Evolutionary conservation across 1,284 basidiomycete species (phyloP), one percentile per base, ranked within the genome.

Genomic region (Microbotryum violaceum): DNA sequence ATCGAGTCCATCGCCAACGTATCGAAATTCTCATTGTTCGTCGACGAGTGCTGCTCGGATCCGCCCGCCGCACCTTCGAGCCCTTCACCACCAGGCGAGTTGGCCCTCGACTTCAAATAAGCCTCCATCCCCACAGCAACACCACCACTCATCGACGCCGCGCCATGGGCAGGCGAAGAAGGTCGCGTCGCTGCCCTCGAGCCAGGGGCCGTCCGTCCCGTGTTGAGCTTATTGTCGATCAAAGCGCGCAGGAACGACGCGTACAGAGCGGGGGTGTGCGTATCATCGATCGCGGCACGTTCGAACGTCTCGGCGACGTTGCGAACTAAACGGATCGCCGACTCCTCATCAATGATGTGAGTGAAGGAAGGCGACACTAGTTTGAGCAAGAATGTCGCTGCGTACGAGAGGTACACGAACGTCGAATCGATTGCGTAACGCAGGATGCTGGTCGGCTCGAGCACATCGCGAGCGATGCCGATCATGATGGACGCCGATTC

Each of bases 231-330:
- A 60, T 67, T 69, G 42, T 68, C 65, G 37, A 78, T 73, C 54
- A 78, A 82, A 14, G 88, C 88, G 7, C 87, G 85, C 27, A 94
- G 80, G 79, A 94, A 92, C 18, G 83, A 81, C 70, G 86, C 85
- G 77, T 96, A 94, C 58, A 94, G 79, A 6, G 87, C 85, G 0
- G 89, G 89, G 1, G 91, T 90, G 72, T 94, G 91, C 10, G 82
- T 78, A 1, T 66, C 65, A 33, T 69, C 68, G 4, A 70, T 61
- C 9, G 65, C 66, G 21, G 65, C 63, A 0, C 44, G 49, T 21
- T 69, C 70, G 4, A 70, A 57, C 2, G 57, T 54, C 16, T 60
- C 63, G 9, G 70, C 69, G 6, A 63, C 61, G 27, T 67, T 61
- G 37, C 62, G 58, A 1, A 68, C 70, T 20, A 70, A 68, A 6